Base-by-base conservation (phyloP, 495 filamentous ascomycete species). In the Lasiosphaeria miniovina region DNA sequence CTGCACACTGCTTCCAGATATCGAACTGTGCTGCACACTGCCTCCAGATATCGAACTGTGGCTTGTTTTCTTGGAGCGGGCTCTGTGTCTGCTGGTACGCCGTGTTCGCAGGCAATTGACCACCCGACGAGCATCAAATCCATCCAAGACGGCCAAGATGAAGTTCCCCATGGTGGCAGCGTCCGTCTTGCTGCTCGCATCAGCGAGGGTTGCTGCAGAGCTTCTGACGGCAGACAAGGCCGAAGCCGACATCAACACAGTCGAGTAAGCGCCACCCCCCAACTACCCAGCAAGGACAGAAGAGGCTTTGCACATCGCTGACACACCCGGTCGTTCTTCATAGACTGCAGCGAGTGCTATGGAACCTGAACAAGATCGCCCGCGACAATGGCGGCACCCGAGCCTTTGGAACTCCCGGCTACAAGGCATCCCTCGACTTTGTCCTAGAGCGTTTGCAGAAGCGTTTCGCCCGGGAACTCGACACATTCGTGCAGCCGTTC, bases 361-460 rank as follows among this genome's bases (percentile, higher is more conserved):
- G 70, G 57, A 71, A 73, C 58, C 68, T 82, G 17, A 72, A 80
- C 55, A 62, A 69, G 33, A 73, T 80, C 54, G 74, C 80, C 17
- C 64, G 70, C 12, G 46, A 61, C 55, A 65, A 66, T 50, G 59
- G 61, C 51, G 62, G 55, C 34, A 85, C 84, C 63, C 76, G 87
- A 46, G 82, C 86, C 15, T 85, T 87, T 65, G 85, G 86, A 15
- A 74, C 78, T 12, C 66, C 72, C 6, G 86, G 85, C 15, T 87
- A 89, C 71, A 81, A 84, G 41, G 77, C 80, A 55, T 90, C 84
- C 1, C 76, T 88, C 49, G 74, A 88, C 49, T 90, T 80, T 58
- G 65, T 90, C 58, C 81, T 83, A 49, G 71, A 73, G 46, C 74
- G 71, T 8, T 67, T 66, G 0, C 57, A 68, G 65, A 76, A 60